Evolutionary conservation across 495 filamentous ascomycete genomes (phyloP).

Genomic region (Gamarada debralockiae): DNA sequence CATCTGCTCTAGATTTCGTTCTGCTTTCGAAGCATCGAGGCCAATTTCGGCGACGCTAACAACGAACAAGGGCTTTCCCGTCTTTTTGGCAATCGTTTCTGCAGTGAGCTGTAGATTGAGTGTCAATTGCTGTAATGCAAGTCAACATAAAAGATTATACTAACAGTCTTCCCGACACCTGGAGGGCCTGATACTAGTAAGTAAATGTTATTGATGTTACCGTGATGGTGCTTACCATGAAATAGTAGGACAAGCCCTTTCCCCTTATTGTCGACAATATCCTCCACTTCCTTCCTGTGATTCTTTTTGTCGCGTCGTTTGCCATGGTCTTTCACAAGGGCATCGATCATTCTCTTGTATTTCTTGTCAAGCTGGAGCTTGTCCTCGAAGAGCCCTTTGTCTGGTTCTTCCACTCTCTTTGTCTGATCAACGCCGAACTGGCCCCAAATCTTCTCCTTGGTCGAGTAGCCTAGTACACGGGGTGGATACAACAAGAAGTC

Average conservation of each 20-base stretch:
- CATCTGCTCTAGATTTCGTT: slow-evolving; percentile 22
- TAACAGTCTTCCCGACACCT: slow-evolving; percentile 1
- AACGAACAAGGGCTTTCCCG: slow-evolving; percentile 24
- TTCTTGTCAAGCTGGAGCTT: slow-evolving; percentile 12
- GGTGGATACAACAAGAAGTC: slow-evolving; percentile 30
- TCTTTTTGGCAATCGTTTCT: slow-evolving; percentile 21
- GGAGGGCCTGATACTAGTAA: slow-evolving; percentile 3
- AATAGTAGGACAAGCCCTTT: slow-evolving; percentile 27
- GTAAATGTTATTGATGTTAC: no score
- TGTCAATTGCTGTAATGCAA: neutral
- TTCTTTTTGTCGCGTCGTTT: neutral
- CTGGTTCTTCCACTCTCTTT: neutral
- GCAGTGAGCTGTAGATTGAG: slow-evolving; percentile 12
- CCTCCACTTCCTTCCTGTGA: slow-evolving; percentile 7
- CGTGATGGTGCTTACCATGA: slow-evolving; percentile 18
- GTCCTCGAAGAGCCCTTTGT: slow-evolving; percentile 7
- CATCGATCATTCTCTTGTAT: slow-evolving; percentile 18
- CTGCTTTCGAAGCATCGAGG: slow-evolving; percentile 18
- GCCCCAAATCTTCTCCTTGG: slow-evolving; percentile 27
- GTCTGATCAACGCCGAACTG: slow-evolving; percentile 20
- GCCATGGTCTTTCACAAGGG: slow-evolving; percentile 17
- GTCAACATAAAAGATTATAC: neutral
- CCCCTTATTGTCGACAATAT: slow-evolving; percentile 22
- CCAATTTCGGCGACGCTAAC: slow-evolving; percentile 26
- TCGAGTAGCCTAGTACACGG: slow-evolving; percentile 27